Evolutionary conservation across 2,329 filamentous ascomycete genomes (phyloP).

Genomic region (Cryoendolithus antarcticus): DNA sequence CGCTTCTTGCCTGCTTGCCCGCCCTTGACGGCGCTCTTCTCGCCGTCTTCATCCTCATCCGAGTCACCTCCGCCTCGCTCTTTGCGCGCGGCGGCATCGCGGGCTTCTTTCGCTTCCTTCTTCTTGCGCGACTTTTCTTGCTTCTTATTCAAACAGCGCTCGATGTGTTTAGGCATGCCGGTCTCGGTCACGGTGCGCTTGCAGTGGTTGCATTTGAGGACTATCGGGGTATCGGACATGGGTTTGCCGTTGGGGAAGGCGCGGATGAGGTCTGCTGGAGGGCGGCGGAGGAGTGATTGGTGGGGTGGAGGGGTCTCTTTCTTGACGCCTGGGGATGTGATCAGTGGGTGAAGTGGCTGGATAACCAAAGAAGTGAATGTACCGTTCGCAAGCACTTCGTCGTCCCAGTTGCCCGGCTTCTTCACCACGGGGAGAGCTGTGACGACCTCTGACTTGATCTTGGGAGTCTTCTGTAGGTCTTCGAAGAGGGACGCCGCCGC

Average conservation of each 20-base stretch:
- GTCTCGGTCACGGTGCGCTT: conserved; percentile 74
- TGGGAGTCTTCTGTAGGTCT: conserved; percentile 14
- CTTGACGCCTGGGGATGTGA: neutral
- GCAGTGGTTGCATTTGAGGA: conserved; percentile 81
- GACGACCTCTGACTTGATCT: conserved; percentile 16
- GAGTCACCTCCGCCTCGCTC: conserved; percentile 31
- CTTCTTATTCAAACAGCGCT: conserved; percentile 72
- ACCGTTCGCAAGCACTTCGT: conserved; percentile 3
- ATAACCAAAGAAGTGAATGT: too few relatives aligned
- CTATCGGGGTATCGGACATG: conserved; percentile 65
- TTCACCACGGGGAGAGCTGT: conserved; percentile 18
- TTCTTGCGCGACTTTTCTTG: conserved; percentile 50
- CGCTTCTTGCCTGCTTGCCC: conserved; percentile 28
- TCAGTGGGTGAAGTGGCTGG: too few relatives aligned
- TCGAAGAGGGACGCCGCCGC: conserved; percentile 14
- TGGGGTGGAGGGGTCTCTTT: conserved; percentile 1
- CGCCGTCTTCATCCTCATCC: conserved; percentile 21
- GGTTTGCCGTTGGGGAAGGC: conserved; percentile 74
- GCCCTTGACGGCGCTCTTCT: conserved; percentile 19
- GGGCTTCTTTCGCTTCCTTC: conserved; percentile 50
- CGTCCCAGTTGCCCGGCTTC: conserved; percentile 23
- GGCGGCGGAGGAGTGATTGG: conserved; percentile 35
- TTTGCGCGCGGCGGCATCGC: conserved; percentile 37
- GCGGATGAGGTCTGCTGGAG: conserved; percentile 64
- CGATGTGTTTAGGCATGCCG: conserved; percentile 66